Conservation (phyloP, 805 yeast genomes). For the Yarrowia yakushimensis region DNA sequence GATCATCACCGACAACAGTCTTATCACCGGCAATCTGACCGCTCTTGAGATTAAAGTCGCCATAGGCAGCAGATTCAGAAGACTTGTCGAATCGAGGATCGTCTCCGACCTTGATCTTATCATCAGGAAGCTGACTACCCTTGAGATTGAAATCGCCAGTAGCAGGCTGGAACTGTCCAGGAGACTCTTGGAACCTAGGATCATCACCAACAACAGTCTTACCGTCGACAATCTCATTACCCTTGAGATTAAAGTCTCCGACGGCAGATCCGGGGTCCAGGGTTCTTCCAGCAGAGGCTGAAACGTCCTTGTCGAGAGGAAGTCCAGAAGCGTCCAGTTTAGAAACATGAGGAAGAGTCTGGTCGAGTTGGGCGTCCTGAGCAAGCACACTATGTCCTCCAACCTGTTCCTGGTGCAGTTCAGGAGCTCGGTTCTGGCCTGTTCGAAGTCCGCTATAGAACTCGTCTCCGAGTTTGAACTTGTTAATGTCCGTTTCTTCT, state of each 20-base stretch:
- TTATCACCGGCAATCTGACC: not conserved
- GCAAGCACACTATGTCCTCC: no score
- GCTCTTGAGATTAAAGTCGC: not conserved
- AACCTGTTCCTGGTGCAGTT: no score
- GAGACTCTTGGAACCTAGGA: no score
- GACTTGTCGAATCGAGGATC: not conserved
- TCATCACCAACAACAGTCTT: not conserved
- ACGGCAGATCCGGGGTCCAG: constrained; percentile 10
- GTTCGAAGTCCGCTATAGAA: not conserved
- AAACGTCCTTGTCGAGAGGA: not conserved
- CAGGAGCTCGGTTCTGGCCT: constrained; percentile 1
- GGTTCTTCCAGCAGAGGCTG: constrained; percentile 9
- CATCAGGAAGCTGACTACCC: not conserved
- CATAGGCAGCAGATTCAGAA: no score
- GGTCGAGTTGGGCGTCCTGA: not conserved
- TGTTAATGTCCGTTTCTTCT: no score
- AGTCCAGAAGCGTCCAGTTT: not conserved
- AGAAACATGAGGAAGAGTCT: not conserved
- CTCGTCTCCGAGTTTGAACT: not conserved
- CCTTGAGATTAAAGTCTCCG: constrained; percentile 1
- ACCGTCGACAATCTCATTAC: not conserved
- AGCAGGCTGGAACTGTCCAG: no score
- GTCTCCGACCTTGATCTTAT: not conserved
- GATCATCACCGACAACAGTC: not conserved
- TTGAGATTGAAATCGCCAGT: constrained; percentile 3